Conservation (phyloP, 345 rosid genomes). For the Erucastrum elatum region DNA sequence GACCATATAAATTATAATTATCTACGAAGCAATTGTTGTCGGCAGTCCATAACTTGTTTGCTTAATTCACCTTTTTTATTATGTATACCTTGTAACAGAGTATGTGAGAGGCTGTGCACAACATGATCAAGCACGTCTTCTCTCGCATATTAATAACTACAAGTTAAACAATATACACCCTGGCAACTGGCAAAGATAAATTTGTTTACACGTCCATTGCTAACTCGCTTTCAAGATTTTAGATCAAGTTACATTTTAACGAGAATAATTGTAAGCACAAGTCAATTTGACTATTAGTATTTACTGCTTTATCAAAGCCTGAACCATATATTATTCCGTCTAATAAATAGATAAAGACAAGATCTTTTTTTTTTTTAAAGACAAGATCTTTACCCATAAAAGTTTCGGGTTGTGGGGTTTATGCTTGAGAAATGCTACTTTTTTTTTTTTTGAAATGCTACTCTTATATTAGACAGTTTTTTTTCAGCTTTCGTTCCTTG, state of each 20-base stretch:
- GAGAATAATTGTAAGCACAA: conserved; percentile 32
- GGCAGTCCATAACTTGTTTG: conserved; percentile 34
- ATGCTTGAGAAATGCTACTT: conserved; percentile 1
- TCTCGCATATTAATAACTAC: neutral
- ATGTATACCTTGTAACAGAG: conserved; percentile 6
- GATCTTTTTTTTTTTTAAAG: too few relatives aligned
- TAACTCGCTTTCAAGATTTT: neutral
- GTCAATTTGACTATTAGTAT: neutral
- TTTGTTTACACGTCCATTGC: conserved; percentile 2
- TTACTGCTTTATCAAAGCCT: conserved; percentile 15
- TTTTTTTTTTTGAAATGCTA: neutral
- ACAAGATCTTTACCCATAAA: neutral
- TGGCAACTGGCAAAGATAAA: neutral
- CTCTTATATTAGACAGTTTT: neutral
- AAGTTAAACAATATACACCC: conserved; percentile 25
- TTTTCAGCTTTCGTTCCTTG: neutral
- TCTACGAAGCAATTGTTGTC: conserved; percentile 18
- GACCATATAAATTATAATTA: conserved; percentile 6
- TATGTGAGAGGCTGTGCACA: conserved; percentile 31
- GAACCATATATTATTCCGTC: neutral
- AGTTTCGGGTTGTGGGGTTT: conserved; percentile 2
- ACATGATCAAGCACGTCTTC: conserved; percentile 36
- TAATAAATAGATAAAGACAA: neutral
- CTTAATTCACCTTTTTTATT: neutral
- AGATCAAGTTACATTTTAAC: neutral